Evolutionary conservation across 495 filamentous ascomycete species (phyloP), one percentile per base, ranked within the genome.

Genomic region (Penicillium manginii): DNA sequence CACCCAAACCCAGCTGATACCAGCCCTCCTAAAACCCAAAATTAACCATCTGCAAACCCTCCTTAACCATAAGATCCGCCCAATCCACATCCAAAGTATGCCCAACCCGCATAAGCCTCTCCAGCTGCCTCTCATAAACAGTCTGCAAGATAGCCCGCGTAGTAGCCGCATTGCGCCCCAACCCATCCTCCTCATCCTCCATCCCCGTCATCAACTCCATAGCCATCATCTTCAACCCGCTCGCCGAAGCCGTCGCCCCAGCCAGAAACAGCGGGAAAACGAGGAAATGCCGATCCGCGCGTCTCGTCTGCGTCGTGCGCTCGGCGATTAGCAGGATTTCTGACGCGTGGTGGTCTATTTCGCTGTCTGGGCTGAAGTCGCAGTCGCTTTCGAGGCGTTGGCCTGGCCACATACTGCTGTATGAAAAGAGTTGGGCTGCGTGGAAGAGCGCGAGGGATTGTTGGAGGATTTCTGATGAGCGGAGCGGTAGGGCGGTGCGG

Each of bases 261-360:
- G 83, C 77, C 51, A 87, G 76, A 66, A 86, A 86, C 0, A 86
- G 63, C 0, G 84, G 83, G 63, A 87, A 86, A 0, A 83, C 72
- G 32, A 83, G 58, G 54, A 82, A 81, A 18, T 77, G 74, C 7
- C 71, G 77, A 45, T 81, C 78, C 18, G 67, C 67, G 3, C 67
- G 67, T 9, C 62, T 65, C 23, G 65, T 66, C 39, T 59, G 57
- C 10, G 65, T 62, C 11, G 65, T 68, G 17, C 58, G 57, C 37
- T 76, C 73, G 6, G 76, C 77, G 14, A 80, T 62, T 15, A 74
- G 76, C 7, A 86, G 58, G 53, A 86, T 82, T 32, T 73, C 71
- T 12, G 65, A 55, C 12, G 69, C 70, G 22, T 79, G 82, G 42
- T 76, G 69, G 17, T 74, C 67, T 26, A 83, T 75, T 37, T 80